phyloP scores from a whole-genome alignment of 2,329 filamentous ascomycete species.

The Mycocentrospora acerina region DNA sequence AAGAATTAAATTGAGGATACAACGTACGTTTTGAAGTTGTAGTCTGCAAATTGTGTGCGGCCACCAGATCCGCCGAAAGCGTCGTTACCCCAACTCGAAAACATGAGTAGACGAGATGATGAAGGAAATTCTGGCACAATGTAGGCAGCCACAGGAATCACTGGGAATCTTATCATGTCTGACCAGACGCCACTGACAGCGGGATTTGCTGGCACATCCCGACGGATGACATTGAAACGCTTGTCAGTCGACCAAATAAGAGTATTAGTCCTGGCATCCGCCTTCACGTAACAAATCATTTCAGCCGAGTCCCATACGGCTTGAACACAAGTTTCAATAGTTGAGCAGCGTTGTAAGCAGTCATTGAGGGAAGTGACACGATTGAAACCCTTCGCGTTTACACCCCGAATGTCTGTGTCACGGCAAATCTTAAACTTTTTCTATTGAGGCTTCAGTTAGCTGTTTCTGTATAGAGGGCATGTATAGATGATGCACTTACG shows the following conservation, averaged over 20 bases:
- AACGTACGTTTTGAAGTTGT: constrained; percentile 26
- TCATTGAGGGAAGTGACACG: constrained; percentile 14
- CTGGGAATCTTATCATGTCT: constrained; percentile 25
- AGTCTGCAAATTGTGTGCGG: constrained; percentile 27
- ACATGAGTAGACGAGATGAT: constrained; percentile 23
- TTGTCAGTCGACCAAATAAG: constrained; percentile 32
- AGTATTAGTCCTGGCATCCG: constrained; percentile 19
- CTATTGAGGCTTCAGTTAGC: constrained; percentile 4
- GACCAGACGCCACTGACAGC: constrained; percentile 26
- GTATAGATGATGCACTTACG: constrained; percentile 12
- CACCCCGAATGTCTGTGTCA: constrained; percentile 25
- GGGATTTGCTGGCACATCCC: constrained; percentile 11
- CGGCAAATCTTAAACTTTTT: constrained; percentile 25
- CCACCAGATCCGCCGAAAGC: constrained; percentile 26
- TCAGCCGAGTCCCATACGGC: constrained; percentile 23
- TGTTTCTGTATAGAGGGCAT: no score
- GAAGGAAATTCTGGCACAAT: constrained; percentile 27
- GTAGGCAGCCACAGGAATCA: constrained; percentile 33
- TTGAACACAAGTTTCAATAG: constrained; percentile 16
- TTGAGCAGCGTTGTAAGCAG: constrained; percentile 27
- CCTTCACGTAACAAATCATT: constrained; percentile 27
- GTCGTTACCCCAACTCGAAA: constrained; percentile 30
- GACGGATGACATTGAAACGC: constrained; percentile 27
- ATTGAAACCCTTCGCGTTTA: constrained; percentile 15
- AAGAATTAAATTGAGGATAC: no score